Evolutionary conservation across 352 stramenopile genomes (phyloP).

Genomic region (Phytophthora agathidicida): DNA sequence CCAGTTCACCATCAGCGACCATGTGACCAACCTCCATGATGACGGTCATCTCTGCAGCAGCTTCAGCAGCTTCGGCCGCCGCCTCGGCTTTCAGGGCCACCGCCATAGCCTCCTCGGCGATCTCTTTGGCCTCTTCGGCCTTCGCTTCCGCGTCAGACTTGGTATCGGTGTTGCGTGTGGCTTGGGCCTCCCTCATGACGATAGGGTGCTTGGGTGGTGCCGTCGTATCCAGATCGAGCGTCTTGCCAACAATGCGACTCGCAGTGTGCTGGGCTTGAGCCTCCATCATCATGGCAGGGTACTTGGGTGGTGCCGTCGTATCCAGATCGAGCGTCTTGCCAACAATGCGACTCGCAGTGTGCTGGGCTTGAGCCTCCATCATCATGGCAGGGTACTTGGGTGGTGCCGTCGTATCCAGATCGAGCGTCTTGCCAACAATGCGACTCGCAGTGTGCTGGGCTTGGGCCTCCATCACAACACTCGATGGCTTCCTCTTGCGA

Average conservation of each 20-base stretch:
- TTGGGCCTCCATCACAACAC: not conserved
- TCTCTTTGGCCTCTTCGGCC: constrained; percentile 5
- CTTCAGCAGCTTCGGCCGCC: too few species aligned
- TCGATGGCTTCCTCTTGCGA: not conserved
- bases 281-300: not conserved
- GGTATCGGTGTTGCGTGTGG: too few species aligned
- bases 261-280: not conserved
- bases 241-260: too few species aligned
- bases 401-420: too few species aligned
- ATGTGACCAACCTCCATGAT: not conserved
- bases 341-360: not conserved
- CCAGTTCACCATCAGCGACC: not conserved
- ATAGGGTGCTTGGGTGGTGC: not conserved
- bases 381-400: not conserved
- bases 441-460: not conserved
- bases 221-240: too few species aligned
- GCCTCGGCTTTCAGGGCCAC: not conserved
- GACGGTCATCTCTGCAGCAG: not conserved
- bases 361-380: not conserved
- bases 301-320: too few species aligned
- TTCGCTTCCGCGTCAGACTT: constrained; percentile 10
- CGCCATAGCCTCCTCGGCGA: not conserved
- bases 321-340: too few species aligned
- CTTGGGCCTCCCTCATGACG: not conserved
- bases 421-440: too few species aligned